A percentile compares a stretch with the other conserved stretches of the same genome.
phyloP scores from a whole-genome alignment of 768 basidiomycete species.

The Tubosaeta sp. region DNA sequence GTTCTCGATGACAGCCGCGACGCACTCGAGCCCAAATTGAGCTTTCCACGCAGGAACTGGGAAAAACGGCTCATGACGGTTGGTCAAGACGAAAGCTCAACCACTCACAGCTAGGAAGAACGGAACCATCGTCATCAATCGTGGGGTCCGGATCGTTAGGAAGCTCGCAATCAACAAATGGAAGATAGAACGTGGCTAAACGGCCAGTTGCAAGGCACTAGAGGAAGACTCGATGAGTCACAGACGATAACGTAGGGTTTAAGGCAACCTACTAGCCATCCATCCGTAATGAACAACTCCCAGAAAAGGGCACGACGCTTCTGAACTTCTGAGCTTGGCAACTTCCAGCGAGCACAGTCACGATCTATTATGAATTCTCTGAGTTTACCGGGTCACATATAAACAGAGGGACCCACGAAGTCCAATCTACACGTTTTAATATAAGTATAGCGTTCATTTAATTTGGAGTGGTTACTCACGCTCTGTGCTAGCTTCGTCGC shows the following conservation, averaged over 20 bases:
- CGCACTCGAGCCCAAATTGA: slow-evolving; percentile 60
- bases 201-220: slow-evolving; percentile 70
- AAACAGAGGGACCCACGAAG: slow-evolving; percentile 46
- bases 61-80: not conserved
- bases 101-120: slow-evolving; percentile 56
- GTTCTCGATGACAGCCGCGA: slow-evolving; percentile 65
- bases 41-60: slow-evolving; percentile 70
- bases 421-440: slow-evolving; percentile 45
- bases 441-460: not conserved
- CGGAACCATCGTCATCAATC: slow-evolving; percentile 53
- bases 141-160: slow-evolving; percentile 58
- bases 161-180: slow-evolving; percentile 69
- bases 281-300: slow-evolving; percentile 72
- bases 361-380: slow-evolving; percentile 52
- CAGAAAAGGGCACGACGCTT: slow-evolving; percentile 68
- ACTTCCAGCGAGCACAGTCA: slow-evolving; percentile 67
- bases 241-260: not conserved
- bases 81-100: not conserved
- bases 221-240: not conserved
- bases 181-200: slow-evolving; percentile 62
- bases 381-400: slow-evolving; percentile 7
- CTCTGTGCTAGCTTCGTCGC: slow-evolving; percentile 66
- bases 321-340: slow-evolving; percentile 59
- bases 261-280: slow-evolving; percentile 57
- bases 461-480: slow-evolving; percentile 37